These are phyloP conservation scores for Crithidia brevicula DNA, from an alignment of 208 protist species.

Conservation along the genomic window DNA sequence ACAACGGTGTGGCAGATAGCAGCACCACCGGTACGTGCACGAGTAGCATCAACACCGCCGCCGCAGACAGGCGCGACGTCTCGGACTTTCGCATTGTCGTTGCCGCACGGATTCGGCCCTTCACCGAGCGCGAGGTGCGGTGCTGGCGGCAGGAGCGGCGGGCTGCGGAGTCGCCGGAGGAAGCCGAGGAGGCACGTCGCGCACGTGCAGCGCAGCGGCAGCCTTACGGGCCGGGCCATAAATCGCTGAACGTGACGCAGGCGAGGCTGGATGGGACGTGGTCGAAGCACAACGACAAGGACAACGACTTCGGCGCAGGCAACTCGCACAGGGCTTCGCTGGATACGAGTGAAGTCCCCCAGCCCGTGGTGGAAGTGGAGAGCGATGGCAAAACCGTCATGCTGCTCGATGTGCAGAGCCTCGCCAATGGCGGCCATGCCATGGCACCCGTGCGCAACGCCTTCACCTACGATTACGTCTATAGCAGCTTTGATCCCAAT, in stretches of 20 bases:
- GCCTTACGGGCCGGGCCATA: slow-evolving; percentile 45
- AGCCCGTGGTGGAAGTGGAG: slow-evolving; percentile 61
- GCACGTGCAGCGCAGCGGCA: slow-evolving; percentile 29
- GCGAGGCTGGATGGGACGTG: background rate
- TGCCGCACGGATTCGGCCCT: slow-evolving; percentile 63
- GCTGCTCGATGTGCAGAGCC: slow-evolving; percentile 37
- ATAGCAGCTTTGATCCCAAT: slow-evolving; percentile 58
- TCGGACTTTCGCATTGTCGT: slow-evolving; percentile 60
- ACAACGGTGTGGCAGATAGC: background rate
- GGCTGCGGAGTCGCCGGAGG: background rate
- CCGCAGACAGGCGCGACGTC: background rate
- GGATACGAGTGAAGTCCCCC: slow-evolving; percentile 17
- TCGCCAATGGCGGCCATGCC: background rate
- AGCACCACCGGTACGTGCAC: background rate
- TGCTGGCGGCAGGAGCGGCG: slow-evolving; percentile 35
- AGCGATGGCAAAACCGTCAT: slow-evolving; percentile 50
- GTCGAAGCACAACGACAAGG: slow-evolving; percentile 6
- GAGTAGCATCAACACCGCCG: background rate
- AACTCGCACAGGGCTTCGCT: background rate
- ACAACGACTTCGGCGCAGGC: background rate
- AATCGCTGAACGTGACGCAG: slow-evolving; percentile 9
- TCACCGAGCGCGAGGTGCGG: slow-evolving; percentile 46
- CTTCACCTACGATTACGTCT: slow-evolving; percentile 73
- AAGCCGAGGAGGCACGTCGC: slow-evolving; percentile 15
- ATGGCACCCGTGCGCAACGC: slow-evolving; percentile 20